phyloP scores from a whole-genome alignment of 2,329 filamentous ascomycete species.

The Aphanoascus verrucosus region DNA sequence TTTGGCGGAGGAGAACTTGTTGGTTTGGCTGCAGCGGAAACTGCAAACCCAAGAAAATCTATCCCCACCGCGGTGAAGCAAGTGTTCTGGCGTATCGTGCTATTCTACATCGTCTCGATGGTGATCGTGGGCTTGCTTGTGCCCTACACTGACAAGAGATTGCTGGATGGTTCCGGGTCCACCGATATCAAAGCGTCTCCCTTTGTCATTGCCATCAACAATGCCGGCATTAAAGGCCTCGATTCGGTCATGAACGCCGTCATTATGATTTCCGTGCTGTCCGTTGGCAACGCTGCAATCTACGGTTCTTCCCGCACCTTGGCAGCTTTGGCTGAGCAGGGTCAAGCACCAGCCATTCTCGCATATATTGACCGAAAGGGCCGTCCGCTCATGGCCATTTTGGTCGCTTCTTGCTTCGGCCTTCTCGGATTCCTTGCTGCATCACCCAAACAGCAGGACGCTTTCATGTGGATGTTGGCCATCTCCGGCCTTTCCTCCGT shows the following conservation, averaged over 20 bases:
- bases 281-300: constrained; percentile 82
- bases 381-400: constrained; percentile 64
- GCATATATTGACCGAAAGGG: constrained; percentile 75
- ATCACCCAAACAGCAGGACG: constrained; percentile 46
- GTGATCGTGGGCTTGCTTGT: constrained; percentile 73
- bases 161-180: constrained; percentile 25
- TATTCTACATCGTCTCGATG: constrained; percentile 81
- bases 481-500: constrained; percentile 63
- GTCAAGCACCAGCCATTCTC: constrained; percentile 66
- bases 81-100: constrained; percentile 85
- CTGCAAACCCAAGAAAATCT: constrained; percentile 52
- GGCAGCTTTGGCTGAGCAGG: constrained; percentile 77
- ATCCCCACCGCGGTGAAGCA: constrained; percentile 83
- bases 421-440: constrained; percentile 69
- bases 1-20: constrained; percentile 54
- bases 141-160: constrained; percentile 24
- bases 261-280: constrained; percentile 80
- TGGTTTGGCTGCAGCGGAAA: constrained; percentile 50
- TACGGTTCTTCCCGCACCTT: constrained; percentile 87
- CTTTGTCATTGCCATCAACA: constrained; percentile 84
- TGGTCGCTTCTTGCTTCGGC: constrained; percentile 56
- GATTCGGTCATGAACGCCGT: constrained; percentile 91
- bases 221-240: constrained; percentile 68
- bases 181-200: constrained; percentile 50
- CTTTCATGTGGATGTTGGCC: constrained; percentile 71